phyloP scores from a whole-genome alignment of 306 rosid species.

The Canavalia ensiformis region DNA sequence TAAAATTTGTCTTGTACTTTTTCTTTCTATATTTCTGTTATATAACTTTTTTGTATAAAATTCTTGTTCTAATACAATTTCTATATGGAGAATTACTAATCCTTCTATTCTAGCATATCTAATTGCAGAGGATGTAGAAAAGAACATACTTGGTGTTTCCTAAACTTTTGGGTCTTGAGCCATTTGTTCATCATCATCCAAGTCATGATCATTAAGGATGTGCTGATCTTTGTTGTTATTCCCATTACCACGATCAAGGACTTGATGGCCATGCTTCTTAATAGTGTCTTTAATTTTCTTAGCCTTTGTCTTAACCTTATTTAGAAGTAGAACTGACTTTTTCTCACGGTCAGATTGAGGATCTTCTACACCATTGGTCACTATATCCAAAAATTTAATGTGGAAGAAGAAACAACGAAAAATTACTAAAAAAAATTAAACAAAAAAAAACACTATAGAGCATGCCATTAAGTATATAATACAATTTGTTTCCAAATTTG shows the following conservation, averaged over 20 bases:
- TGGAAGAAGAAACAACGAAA: not conserved
- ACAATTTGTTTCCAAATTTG: not conserved
- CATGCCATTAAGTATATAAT: not conserved
- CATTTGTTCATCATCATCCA: not conserved
- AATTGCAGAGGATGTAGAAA: no score
- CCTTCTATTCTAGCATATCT: no score
- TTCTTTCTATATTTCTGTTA: not conserved
- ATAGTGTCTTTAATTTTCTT: no score
- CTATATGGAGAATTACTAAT: no score
- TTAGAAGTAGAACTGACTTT: no score
- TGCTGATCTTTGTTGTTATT: constrained; percentile 43
- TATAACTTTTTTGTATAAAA: no score
- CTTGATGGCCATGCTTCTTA: constrained; percentile 55
- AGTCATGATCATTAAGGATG: constrained; percentile 56
- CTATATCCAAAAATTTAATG: constrained; percentile 33
- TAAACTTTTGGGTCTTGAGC: no score
- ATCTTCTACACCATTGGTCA: constrained; percentile 54
- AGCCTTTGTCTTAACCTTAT: no score
- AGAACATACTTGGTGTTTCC: no score
- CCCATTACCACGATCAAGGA: constrained; percentile 50
- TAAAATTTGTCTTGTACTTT: no score
- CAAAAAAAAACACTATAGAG: not conserved
- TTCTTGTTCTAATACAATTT: no score
- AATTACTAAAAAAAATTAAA: not conserved
- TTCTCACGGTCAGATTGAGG: not conserved